Conservation (phyloP, 2,329 filamentous ascomycete species). For the Verticillium albo-atrum region DNA sequence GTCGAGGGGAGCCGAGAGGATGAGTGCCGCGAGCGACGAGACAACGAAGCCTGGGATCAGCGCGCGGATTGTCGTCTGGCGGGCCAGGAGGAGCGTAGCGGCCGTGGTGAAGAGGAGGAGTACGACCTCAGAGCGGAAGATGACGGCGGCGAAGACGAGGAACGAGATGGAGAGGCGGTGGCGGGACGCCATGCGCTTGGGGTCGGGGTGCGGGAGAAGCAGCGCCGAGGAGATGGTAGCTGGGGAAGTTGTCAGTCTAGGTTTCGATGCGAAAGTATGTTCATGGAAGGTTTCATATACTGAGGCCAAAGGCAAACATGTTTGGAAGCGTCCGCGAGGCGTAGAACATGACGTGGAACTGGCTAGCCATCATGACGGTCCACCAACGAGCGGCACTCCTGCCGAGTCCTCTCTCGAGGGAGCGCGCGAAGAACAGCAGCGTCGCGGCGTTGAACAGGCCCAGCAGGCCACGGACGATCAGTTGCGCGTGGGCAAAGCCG, state of each 20-base stretch:
- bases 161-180: conserved; percentile 66
- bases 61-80: conserved; percentile 45
- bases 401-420: conserved; percentile 66
- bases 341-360: conserved; percentile 94
- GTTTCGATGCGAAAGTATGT: not conserved
- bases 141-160: conserved; percentile 72
- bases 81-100: conserved; percentile 55
- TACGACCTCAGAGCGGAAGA: conserved; percentile 88
- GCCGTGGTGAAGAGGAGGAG: conserved; percentile 69
- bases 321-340: conserved; percentile 89
- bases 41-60: conserved; percentile 63
- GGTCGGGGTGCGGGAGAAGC: conserved; percentile 28
- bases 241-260: conserved; percentile 24
- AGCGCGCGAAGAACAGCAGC: conserved; percentile 60
- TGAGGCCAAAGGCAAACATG: conserved; percentile 89
- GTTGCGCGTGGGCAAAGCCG: conserved; percentile 50
- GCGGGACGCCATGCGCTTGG: conserved; percentile 29
- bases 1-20: conserved; percentile 71
- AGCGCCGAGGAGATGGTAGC: conserved; percentile 61
- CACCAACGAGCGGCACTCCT: conserved; percentile 71
- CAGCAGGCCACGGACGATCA: conserved; percentile 69
- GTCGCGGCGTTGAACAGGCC: conserved; percentile 70
- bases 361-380: conserved; percentile 68
- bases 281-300: conserved; percentile 42
- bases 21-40: conserved; percentile 63